Base-by-base conservation (phyloP, 2,329 filamentous ascomycete species). In the Graphium sp. region DNA sequence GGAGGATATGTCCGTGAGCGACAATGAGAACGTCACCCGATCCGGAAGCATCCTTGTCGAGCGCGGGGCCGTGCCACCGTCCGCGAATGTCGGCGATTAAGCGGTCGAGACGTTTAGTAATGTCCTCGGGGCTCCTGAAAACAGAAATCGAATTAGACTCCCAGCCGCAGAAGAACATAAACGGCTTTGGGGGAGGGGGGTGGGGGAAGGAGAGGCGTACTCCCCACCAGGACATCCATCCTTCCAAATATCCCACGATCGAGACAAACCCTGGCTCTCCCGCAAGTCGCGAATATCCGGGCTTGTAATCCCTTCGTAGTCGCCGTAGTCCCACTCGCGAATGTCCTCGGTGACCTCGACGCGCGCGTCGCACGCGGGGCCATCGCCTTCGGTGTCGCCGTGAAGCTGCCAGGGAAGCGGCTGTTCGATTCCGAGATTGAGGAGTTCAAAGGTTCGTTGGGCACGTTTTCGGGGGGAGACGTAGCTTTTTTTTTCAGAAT, bases 141-240 rank as follows among this genome's bases (percentile, higher is more conserved):
- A 34, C 27, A 24, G 14, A 16, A 5, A 8, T 16, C 14, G 14
- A 22, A 20, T 7, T 22, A 20, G 14, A 15, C n/a, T 17, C 16
- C 16, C 13, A 5, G 16, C 24, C 24, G 31, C 31, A n/a, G 17
- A 16, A n/a, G 22, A 5, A 17, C 10, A 17, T 16, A 14, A 14
- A 18, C 22, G 14, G 22, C 14, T 13, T 23, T 13, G 9, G 14
- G 15, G 13, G 6, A 16, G 6, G 27, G 19, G 18, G 19, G 14
- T 6, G 8, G 20, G 16, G 10, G 23, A 15, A 24, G 4, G 12
- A 17, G 13, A 15, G n/a, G 62, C 71, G 49, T 52, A 80, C 75
- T 92, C 83, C 48, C 84, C 84, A 4, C 74, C 79, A 2, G 76
- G 77, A 50, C 83, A 92, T 1, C 83, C 83, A 46, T 91, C 82